Base-by-base conservation (phyloP, 148 eudicot species). In the Chenopodium quinoa region DNA sequence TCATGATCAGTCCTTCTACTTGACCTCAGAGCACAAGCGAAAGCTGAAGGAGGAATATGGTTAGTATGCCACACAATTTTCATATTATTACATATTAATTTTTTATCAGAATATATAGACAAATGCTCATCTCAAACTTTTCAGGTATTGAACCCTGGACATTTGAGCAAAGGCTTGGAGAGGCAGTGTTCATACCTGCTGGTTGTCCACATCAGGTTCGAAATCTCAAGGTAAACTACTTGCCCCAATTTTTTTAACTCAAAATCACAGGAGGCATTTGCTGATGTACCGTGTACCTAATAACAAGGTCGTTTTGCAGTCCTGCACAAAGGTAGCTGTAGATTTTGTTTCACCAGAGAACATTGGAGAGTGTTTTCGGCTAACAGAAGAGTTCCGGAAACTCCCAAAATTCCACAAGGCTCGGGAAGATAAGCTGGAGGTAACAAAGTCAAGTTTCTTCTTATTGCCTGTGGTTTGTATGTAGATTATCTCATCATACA, bases 191-290 rank as follows among this genome's bases (percentile, higher is more conserved):
- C 71, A 96, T 96, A 82, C 99, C 99, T 74, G 98, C 98, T 68
- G 98, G 99, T 16, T 96, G 99, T 74, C 98, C 99, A 8, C 99
- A 93, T 73, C 99, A 96, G 89, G 99, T 96, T 73, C 87, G 98
- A 50, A 93, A 93, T 82, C 89, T 88, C 62, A 89, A 92, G 92
- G 98, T 94, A 69, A 77, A 7, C 4, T 10, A 19, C 27, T 10
- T 27, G 9, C 67, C 31, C 31, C 34, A 4, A 2, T 37, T 71
- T 2, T 2, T 2, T 20, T 1, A 34, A 7, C 31, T 31, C 31
- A 9, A 20, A 56, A 10, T 56, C n/a, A 37, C 11, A 46, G 10
- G 25, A 20, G 25, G 66, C 66, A 20, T 62, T 3, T n/a, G 25
- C 29, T 17, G 9, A 73, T 66, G 47, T 62, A 78, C 44, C 82